Base-by-base conservation (phyloP, 495 filamentous ascomycete species). In the Aspergillus conjunctus region DNA sequence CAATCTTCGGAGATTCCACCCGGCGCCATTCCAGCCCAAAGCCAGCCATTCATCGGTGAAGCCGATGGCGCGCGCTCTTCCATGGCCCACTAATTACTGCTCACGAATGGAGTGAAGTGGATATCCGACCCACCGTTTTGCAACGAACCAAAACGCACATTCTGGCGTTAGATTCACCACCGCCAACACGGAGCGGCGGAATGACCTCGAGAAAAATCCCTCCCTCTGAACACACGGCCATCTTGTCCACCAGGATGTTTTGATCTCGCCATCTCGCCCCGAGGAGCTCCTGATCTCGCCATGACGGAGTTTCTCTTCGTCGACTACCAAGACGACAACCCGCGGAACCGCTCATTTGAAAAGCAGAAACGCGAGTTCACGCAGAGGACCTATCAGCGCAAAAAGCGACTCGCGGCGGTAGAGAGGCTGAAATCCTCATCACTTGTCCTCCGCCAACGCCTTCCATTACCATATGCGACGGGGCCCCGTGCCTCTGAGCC, bases 361-460 rank as follows among this genome's bases (percentile, higher is more conserved):
- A 46, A 20, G 44, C 44, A 46, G 44, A 46, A 46, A 21, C 44
- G 9, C 18, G 44, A 1, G n/a, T 58, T 58, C 30, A 21, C 45
- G 30, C 55, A 58, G 20, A 58, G 32, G 31, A 39, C 10, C 3
- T 34, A 49, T 32, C 55, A 58, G 44, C 55, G 55, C 14, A 58
- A 58, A 46, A 58, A 50, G 44, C 21, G 41, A 14, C 44, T 58
- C 7, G 55, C 55, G 9, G 44, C 55, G 17, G 55, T 58, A 8
- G 55, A 58, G 55, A 18, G 55, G 45, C 44, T 58, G 3, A 58
- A 58, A 21, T 17, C 54, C 20, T 46, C 44, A 46, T 37, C 55
- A 18, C 26, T 33, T 17, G n/a, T 34, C 32, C 22, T 50, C 6
- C 22, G 44, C 2, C 30, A 58, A 33, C 55, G 55, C n/a, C 30